These are phyloP conservation scores for Themeda triandra DNA, from an alignment of 176 grass and related monocot species.

Conservation along the genomic window DNA sequence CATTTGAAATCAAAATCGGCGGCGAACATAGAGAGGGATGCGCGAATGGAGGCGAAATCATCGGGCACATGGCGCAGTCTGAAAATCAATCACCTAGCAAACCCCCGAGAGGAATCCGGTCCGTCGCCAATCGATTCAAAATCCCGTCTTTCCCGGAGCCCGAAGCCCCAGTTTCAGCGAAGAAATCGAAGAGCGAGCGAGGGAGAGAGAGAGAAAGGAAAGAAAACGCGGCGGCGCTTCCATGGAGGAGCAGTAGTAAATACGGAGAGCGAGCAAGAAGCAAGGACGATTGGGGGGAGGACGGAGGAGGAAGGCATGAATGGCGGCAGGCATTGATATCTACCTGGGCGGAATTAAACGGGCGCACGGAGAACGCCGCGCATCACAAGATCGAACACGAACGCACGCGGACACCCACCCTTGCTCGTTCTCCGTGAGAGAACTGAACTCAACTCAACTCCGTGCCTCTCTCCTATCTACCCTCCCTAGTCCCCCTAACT, in stretches of 20 bases:
- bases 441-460: neutral
- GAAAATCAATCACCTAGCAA: neutral
- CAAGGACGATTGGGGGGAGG: neutral
- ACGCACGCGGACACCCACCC: neutral
- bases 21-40: neutral
- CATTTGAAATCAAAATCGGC: constrained; percentile 10
- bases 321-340: constrained; percentile 46
- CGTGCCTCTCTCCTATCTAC: neutral
- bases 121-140: neutral
- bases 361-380: constrained; percentile 47
- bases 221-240: neutral
- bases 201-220: too few species aligned
- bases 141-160: neutral
- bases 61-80: neutral
- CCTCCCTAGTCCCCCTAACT: neutral
- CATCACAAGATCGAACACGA: neutral
- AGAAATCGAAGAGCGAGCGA: neutral
- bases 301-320: neutral
- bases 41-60: neutral
- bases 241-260: neutral
- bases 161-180: neutral
- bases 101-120: neutral
- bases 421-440: constrained; percentile 8
- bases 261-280: neutral
- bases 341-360: constrained; percentile 38